These are phyloP conservation scores for Curvularia eragrostidis DNA, from an alignment of 2,329 filamentous ascomycete genomes.

Conservation along the genomic window DNA sequence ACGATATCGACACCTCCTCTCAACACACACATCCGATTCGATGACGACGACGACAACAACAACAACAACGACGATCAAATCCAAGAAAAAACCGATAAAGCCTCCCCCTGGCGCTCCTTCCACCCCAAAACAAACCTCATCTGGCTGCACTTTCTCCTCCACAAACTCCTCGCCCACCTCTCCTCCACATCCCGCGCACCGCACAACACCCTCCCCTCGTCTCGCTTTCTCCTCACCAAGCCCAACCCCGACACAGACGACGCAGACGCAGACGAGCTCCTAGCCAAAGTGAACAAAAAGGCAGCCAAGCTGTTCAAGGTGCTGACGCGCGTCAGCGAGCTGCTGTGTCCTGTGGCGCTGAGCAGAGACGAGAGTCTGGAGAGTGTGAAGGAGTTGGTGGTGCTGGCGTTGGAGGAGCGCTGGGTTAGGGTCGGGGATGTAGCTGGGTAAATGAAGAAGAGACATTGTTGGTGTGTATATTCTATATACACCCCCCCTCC, in stretches of 20 bases:
- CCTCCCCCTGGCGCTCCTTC: slow-evolving; percentile 58
- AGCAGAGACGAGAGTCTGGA: slow-evolving; percentile 29
- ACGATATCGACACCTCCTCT: slow-evolving; percentile 31
- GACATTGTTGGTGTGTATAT: too few species aligned
- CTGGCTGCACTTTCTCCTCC: slow-evolving; percentile 68
- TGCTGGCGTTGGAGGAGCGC: slow-evolving; percentile 41
- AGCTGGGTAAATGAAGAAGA: slow-evolving; percentile 25
- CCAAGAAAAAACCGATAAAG: slow-evolving; percentile 12
- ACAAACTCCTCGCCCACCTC: slow-evolving; percentile 59
- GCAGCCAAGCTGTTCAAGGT: slow-evolving; percentile 48
- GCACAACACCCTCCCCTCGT: slow-evolving; percentile 8
- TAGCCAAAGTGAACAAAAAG: slow-evolving; percentile 42
- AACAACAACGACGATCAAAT: not conserved
- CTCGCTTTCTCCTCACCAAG: not conserved
- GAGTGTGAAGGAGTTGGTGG: slow-evolving; percentile 46
- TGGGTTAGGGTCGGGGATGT: slow-evolving; percentile 48
- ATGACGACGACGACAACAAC: slow-evolving; percentile 6
- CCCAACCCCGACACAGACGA: slow-evolving; percentile 13
- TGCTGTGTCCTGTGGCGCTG: slow-evolving; percentile 51
- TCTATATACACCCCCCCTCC: too few species aligned
- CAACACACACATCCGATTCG: slow-evolving; percentile 41
- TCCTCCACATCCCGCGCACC: slow-evolving; percentile 13
- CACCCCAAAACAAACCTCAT: slow-evolving; percentile 67
- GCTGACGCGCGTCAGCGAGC: slow-evolving; percentile 45
- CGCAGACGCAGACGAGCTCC: slow-evolving; percentile 8